Percentiles rank a stretch among this genome's conserved stretches.
phyloP scores from a whole-genome alignment of 2,329 filamentous ascomycete species.

The Epichloe gansuensis region DNA sequence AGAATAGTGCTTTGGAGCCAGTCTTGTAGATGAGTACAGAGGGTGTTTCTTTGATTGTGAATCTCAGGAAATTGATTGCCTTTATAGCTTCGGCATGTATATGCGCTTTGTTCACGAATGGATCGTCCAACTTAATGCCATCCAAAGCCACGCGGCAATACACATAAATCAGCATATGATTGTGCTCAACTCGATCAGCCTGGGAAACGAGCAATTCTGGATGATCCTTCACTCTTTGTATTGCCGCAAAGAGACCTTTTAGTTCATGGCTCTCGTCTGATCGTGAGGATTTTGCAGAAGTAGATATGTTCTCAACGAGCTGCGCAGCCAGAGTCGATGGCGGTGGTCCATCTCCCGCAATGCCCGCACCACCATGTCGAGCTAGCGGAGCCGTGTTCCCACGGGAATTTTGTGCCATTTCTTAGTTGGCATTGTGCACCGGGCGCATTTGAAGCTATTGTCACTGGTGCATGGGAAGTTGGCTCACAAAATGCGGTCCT shows the following conservation, averaged over 20 bases:
- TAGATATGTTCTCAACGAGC: constrained; percentile 68
- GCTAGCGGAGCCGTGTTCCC: constrained; percentile 10
- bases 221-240: constrained; percentile 41
- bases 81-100: constrained; percentile 50
- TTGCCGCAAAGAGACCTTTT: constrained; percentile 50
- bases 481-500: background rate
- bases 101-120: constrained; percentile 45
- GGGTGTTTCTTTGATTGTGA: constrained; percentile 64
- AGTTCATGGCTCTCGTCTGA: constrained; percentile 61
- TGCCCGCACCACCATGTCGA: constrained; percentile 8
- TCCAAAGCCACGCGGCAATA: constrained; percentile 70
- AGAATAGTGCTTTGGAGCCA: constrained; percentile 29
- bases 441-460: background rate
- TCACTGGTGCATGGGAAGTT: background rate
- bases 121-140: constrained; percentile 52
- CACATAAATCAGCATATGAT: constrained; percentile 76
- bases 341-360: constrained; percentile 25
- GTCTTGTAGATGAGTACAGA: constrained; percentile 43
- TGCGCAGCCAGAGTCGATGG: constrained; percentile 81
- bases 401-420: constrained; percentile 17
- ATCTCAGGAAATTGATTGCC: constrained; percentile 64
- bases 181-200: constrained; percentile 59
- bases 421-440: constrained; percentile 13
- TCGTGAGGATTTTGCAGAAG: constrained; percentile 46
- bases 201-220: constrained; percentile 42